Conservation (phyloP, 2,329 filamentous ascomycete genomes). For the Trichophyton mentagrophytes region DNA sequence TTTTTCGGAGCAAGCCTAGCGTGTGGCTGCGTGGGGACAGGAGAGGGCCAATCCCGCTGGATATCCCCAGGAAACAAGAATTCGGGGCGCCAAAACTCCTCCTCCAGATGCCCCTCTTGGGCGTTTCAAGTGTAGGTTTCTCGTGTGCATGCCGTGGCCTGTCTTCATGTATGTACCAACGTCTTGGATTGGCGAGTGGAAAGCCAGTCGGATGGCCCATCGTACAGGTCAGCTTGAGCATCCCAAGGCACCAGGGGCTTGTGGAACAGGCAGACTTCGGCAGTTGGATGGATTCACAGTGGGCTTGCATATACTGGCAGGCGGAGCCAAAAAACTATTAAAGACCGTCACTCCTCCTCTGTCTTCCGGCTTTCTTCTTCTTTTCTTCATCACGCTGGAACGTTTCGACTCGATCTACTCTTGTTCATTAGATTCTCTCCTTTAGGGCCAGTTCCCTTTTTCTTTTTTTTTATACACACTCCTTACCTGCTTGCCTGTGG, state of each 20-base stretch:
- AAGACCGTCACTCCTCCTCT: not conserved
- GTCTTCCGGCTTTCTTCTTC: not conserved
- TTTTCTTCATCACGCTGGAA: constrained; percentile 8
- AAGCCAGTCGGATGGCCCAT: not conserved
- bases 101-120: not conserved
- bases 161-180: not conserved
- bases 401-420: constrained; percentile 7
- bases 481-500: constrained; percentile 4
- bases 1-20: constrained; percentile 2
- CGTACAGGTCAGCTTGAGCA: constrained; percentile 1
- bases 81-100: constrained; percentile 1
- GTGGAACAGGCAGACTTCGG: not conserved
- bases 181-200: not conserved
- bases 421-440: constrained; percentile 1
- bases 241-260: not conserved
- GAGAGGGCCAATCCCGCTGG: not conserved
- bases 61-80: not conserved
- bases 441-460: constrained; percentile 8
- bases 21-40: not conserved
- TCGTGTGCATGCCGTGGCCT: not conserved
- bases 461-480: constrained; percentile 3
- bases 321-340: not conserved
- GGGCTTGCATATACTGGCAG: constrained; percentile 2
- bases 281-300: not conserved
- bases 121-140: not conserved